Base-by-base conservation (phyloP, 2,329 filamentous ascomycete species). In the Neofusicoccum sp. region DNA sequence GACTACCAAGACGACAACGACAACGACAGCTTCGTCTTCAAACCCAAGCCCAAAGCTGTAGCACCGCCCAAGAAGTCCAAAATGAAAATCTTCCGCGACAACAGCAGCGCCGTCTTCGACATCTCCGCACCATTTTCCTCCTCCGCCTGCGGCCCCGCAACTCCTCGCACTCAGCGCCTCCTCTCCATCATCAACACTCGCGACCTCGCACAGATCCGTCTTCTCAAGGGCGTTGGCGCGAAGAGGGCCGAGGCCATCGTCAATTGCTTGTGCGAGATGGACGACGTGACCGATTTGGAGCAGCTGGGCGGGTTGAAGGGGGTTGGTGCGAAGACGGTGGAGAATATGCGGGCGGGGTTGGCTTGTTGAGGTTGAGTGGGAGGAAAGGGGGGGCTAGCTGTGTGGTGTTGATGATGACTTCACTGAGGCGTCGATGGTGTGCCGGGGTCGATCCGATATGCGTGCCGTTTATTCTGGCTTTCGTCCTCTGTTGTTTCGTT, bases 121-220 rank as follows among this genome's bases (percentile, higher is more conserved):
- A 24, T 38, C 12, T 16, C 28, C 34, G 24, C n/a, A n/a, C n/a
- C n/a, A n/a, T n/a, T n/a, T n/a, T n/a, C n/a, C n/a, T n/a, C 20
- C 30, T 24, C 36, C 28, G n/a, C 49, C 49, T n/a, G 24, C 26
- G 36, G 33, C 34, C 44, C 53, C n/a, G 26, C 24, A 14, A 40
- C 47, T 2, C 86, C 86, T 1, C 80, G 85, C 3, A 87, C 87
- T 6, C 80, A 80, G 63, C 82, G 84, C 62, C 76, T 92, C 2
- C 80, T 92, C 2, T 79, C 84, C 48, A 88, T 91, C 67, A 84
- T 92, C 75, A 92, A 92, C 77, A 90, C 87, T 20, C 82, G 87
- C 51, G 86, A 92, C 63, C 75, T 88, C 16, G 77, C 77, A 12
- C 79, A 84, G 69, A 91, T 92, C 73, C 84, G 83, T 67, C 76